A percentile compares a stretch with the other conserved stretches of the same genome.
Conservation (phyloP, 768 basidiomycete species). For the Leccinum olivaceopallidum region DNA sequence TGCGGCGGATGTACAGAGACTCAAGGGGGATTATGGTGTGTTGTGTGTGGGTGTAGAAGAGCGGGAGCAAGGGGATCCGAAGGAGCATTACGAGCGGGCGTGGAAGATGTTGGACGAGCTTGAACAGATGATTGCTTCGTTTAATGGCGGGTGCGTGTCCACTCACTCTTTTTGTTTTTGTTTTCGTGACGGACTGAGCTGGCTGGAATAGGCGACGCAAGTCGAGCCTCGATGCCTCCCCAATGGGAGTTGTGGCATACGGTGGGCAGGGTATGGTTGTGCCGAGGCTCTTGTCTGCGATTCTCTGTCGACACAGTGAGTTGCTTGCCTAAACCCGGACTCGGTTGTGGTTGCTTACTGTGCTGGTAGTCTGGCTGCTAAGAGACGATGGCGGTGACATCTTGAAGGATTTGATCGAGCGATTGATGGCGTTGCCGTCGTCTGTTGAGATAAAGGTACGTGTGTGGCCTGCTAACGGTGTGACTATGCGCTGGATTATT, state of each 20-base stretch:
- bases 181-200: neutral
- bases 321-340: slow-evolving; percentile 2
- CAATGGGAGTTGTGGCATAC: slow-evolving; percentile 21
- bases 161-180: neutral
- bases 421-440: slow-evolving; percentile 55
- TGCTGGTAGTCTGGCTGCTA: slow-evolving; percentile 59
- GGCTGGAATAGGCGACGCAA: slow-evolving; percentile 39
- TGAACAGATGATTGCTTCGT: slow-evolving; percentile 50
- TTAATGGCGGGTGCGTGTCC: slow-evolving; percentile 54
- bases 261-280: slow-evolving; percentile 50
- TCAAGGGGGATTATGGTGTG: slow-evolving; percentile 53
- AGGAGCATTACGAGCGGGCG: slow-evolving; percentile 55
- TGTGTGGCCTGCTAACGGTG: neutral
- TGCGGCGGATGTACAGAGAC: slow-evolving; percentile 54
- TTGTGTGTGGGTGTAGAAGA: slow-evolving; percentile 32
- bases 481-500: neutral
- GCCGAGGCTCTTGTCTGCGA: slow-evolving; percentile 58
- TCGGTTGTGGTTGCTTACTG: slow-evolving; percentile 7
- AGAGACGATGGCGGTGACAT: slow-evolving; percentile 56
- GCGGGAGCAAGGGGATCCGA: slow-evolving; percentile 42
- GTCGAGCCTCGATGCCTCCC: slow-evolving; percentile 40
- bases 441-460: slow-evolving; percentile 59
- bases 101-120: slow-evolving; percentile 61
- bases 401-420: slow-evolving; percentile 55
- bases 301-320: slow-evolving; percentile 72